phyloP scores from a whole-genome alignment of 192 early-diverging fungal species.

The Obelidium mucronatum region DNA sequence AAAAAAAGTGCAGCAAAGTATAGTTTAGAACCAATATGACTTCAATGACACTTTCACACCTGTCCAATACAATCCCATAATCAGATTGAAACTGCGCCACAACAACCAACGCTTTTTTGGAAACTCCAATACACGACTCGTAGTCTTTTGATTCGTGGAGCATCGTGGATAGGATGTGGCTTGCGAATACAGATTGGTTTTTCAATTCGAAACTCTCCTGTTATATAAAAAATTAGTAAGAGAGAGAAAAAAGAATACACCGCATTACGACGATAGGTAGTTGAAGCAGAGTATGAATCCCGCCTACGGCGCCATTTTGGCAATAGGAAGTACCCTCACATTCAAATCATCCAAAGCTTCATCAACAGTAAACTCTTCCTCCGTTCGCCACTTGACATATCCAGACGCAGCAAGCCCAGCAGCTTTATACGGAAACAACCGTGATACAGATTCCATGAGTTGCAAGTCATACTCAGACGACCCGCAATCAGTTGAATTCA shows the following conservation, averaged over 20 bases:
- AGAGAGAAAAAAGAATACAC: not conserved
- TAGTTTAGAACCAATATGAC: not conserved
- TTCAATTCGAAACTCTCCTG: conserved; percentile 16
- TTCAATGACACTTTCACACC: not conserved
- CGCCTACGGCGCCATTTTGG: not conserved
- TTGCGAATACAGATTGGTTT: conserved; percentile 1
- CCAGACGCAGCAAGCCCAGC: conserved; percentile 5
- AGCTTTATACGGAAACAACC: not conserved
- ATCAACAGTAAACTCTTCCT: not conserved
- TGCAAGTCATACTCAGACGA: not conserved
- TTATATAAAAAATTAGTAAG: not conserved
- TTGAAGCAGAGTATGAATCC: not conserved
- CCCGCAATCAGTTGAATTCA: conserved; percentile 8
- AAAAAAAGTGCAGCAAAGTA: not conserved
- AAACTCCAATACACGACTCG: conserved; percentile 10
- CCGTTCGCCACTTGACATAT: conserved; percentile 17
- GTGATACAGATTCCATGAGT: not conserved
- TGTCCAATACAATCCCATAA: conserved; percentile 1
- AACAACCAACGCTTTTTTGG: conserved; percentile 10
- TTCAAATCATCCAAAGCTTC: conserved; percentile 22
- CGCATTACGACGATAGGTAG: no score
- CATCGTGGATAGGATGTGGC: not conserved
- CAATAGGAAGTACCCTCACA: not conserved
- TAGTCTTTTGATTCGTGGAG: conserved; percentile 8
- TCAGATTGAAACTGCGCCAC: not conserved